Evolutionary conservation across 306 rosid species (phyloP).

Genomic region (Cicer chorassanicum): DNA sequence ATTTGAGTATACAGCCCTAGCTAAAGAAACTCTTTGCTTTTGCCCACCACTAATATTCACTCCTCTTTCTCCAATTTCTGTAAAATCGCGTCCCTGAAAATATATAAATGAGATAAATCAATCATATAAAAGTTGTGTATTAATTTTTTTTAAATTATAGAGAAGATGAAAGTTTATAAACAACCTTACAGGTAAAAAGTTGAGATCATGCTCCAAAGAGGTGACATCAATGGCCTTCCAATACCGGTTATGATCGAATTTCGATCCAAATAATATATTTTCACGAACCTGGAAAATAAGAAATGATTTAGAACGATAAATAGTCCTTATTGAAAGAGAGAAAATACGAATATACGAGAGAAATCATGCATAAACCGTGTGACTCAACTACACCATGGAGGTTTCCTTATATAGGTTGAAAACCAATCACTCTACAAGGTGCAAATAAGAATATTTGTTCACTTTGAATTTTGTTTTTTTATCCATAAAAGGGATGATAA

Average conservation of each 20-base stretch:
- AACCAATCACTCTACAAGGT: too few species aligned
- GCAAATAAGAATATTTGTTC: background rate
- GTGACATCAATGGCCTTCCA: constrained; percentile 72
- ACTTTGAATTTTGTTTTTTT: background rate
- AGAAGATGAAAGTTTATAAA: constrained; percentile 11
- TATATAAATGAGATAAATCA: constrained; percentile 14
- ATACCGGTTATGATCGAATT: constrained; percentile 65
- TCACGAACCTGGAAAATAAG: constrained; percentile 70
- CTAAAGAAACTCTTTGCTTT: constrained; percentile 93
- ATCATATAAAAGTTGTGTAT: background rate
- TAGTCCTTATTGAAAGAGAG: background rate
- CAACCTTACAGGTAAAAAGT: constrained; percentile 70
- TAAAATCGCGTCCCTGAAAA: constrained; percentile 75
- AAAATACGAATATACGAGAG: too few species aligned
- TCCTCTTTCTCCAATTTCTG: constrained; percentile 97
- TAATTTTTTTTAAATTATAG: constrained; percentile 33
- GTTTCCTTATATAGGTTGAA: too few species aligned
- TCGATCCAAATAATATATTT: constrained; percentile 83
- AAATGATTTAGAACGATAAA: constrained; percentile 34
- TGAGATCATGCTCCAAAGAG: constrained; percentile 73
- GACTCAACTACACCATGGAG: too few species aligned
- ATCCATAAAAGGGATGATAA: too few species aligned
- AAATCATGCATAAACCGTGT: too few species aligned
- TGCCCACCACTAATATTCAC: constrained; percentile 96
- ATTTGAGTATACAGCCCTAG: constrained; percentile 84